Evolutionary conservation across 2,329 filamentous ascomycete species (phyloP), one percentile per base, ranked within the genome.

Genomic region (Cytospora piceicola): DNA sequence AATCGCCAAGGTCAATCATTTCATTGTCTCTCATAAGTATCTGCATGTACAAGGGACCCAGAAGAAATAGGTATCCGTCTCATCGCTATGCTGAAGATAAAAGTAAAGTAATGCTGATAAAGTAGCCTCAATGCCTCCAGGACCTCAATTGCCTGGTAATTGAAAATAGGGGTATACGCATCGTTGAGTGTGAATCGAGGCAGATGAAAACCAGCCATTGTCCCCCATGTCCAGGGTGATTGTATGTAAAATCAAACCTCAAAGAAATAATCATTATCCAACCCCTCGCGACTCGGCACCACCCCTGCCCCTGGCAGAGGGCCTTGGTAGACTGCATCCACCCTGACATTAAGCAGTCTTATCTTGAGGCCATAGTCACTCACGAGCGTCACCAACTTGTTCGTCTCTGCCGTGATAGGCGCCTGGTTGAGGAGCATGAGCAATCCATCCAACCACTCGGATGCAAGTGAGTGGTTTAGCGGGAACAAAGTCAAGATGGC

Each of bases 331-430:
- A 83, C 83, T 59, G 87, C 91, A 75, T 98, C 93, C 79, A 94
- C 91, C 63, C 93, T 83, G 52, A 99, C 91, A 77, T 98, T 99
- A 72, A 99, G 81, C 74, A 99, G 79, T 51, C 95, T 84, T 68
- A 99, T 96, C 81, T 96, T 96, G 69, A 98, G 81, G 5, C 95
- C 94, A 75, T 97, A 98, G 71, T 96, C 91, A 73, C 89, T 88
- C 67, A 98, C 91, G 72, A 97, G 81, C 63, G 89, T 88, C 62
- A 97, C 90, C 68, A 98, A 81, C 77, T 95, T 96, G 75, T 90
- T 94, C 42, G 95, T 98, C 79, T 98, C 94, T 3, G 93, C 88
- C n/a, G 95, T 99, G 75, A 99, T 97, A 24, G 95, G 95, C 66
- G 94, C 88, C 77, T 99, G 95, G 74, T 96, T 93, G 29, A 99